A percentile compares a stretch with the other conserved stretches of the same genome.
These are phyloP conservation scores for Carex kokanica DNA, from an alignment of 176 grass and related monocot species.

Conservation along the genomic window DNA sequence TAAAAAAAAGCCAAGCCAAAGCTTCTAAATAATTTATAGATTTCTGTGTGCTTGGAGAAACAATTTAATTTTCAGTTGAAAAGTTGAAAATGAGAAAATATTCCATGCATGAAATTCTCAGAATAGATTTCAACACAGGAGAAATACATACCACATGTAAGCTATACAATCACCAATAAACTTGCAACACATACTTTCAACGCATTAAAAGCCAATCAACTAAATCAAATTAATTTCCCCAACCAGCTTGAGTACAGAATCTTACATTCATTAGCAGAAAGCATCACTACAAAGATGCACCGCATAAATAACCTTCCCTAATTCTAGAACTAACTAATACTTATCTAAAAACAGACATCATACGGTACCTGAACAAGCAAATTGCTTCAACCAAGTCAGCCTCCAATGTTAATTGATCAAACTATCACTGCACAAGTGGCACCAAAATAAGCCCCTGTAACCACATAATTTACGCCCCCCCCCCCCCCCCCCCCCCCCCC, in stretches of 20 bases:
- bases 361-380: not conserved
- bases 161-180: not conserved
- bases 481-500: not conserved
- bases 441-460: not conserved
- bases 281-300: slow-evolving; percentile 1
- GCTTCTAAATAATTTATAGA: not conserved
- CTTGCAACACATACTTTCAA: not conserved
- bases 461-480: slow-evolving; percentile 15
- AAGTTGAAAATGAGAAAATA: not conserved
- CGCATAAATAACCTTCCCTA: not conserved
- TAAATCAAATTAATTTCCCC: not conserved
- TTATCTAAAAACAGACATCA: not conserved
- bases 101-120: not conserved
- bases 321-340: not conserved
- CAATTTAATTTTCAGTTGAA: not conserved
- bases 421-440: slow-evolving; percentile 16
- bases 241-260: not conserved
- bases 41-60: not conserved
- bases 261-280: slow-evolving; percentile 1
- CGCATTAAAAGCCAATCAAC: not conserved
- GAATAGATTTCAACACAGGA: not conserved
- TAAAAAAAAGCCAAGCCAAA: not conserved
- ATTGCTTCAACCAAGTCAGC: slow-evolving; percentile 16
- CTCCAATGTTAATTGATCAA: slow-evolving; percentile 20
- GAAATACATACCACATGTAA: not conserved